phyloP scores from a whole-genome alignment of 441 rosid genomes.

The Eutrema salsugineum region DNA sequence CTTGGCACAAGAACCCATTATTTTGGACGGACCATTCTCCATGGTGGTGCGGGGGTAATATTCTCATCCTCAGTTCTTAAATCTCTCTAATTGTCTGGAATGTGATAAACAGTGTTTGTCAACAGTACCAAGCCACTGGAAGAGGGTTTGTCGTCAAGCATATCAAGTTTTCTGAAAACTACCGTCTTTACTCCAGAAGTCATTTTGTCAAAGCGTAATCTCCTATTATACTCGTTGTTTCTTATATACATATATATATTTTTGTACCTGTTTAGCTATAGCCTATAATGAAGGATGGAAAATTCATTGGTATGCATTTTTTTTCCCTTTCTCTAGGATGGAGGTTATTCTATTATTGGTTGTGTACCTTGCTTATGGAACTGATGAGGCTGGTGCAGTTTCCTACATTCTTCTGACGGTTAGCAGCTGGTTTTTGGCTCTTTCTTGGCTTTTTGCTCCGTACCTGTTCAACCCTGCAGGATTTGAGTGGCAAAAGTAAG shows the following conservation, averaged over 20 bases:
- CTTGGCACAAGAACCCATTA: slow-evolving; percentile 97
- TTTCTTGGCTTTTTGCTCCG: slow-evolving; percentile 98
- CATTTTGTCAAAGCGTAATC: slow-evolving; percentile 92
- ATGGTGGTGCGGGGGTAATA: slow-evolving; percentile 97
- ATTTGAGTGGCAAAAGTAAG: slow-evolving; percentile 99
- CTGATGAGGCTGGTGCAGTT: slow-evolving; percentile 72
- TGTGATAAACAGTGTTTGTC: slow-evolving; percentile 25
- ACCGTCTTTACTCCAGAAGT: slow-evolving; percentile 95
- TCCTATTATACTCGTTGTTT: neutral
- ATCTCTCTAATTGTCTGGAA: slow-evolving; percentile 8
- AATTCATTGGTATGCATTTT: slow-evolving; percentile 22
- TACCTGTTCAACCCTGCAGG: slow-evolving; percentile 98
- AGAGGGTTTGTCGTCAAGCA: slow-evolving; percentile 98
- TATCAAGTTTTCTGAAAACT: slow-evolving; percentile 91
- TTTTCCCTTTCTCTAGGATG: slow-evolving; percentile 45
- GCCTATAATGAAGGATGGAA: slow-evolving; percentile 10
- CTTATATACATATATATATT: neutral
- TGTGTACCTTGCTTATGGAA: slow-evolving; percentile 89
- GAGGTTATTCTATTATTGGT: slow-evolving; percentile 86
- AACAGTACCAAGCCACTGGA: slow-evolving; percentile 98
- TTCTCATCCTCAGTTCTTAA: slow-evolving; percentile 17
- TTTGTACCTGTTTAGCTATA: neutral
- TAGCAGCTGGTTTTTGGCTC: slow-evolving; percentile 99
- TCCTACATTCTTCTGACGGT: slow-evolving; percentile 82
- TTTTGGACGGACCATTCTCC: slow-evolving; percentile 97